Evolutionary conservation across 129 eudicot species (phyloP), one percentile per base, ranked within the genome.

Genomic region (Flaveria bidentis): DNA sequence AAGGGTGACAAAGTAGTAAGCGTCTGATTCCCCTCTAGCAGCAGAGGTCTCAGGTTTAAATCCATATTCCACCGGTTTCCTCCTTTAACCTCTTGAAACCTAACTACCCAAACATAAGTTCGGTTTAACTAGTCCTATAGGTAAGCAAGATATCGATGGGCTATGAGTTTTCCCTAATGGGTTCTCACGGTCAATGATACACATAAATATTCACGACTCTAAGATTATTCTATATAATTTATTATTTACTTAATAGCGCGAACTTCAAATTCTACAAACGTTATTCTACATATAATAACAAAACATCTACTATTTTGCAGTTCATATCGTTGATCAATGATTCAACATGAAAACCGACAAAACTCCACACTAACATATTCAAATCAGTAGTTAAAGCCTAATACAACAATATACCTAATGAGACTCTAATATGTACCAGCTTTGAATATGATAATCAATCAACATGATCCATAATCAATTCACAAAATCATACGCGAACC

Each of bases 401-500:
- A 16, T 16, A 13, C 15, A 50, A 50, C 15, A 16, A 50, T 18
- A 55, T 55, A 6, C 25, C 61, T 55, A 17, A 30, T 30, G 36
- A 30, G 3, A 30, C 36, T 30, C 36, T 36, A 45, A 45, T 45
- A 45, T 8, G 50, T 2, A 45, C 13, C 50, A 45, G 8, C 13
- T 45, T 11, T 45, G 50, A 1, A 8, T 45, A 45, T 45, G 50
- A 45, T 8, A 45, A 45, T 5, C 1, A 45, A 45, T 45, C 13
- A 45, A 45, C 50, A 45, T 45, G 50, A 36, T 36, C 41, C 41
- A 5, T 36, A 36, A 5, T 36, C 7, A 36, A 36, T 36, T 4
- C 7, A 36, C 7, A 36, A 36, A 36, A 36, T 36, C 56, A 71
- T 78, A 52, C 30, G 12, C 23, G 66, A 67, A 76, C 22, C 75